Evolutionary conservation across 1,139 yeast species (phyloP), one percentile per base, ranked within the genome.

Genomic region (Yamadazyma mexicana): DNA sequence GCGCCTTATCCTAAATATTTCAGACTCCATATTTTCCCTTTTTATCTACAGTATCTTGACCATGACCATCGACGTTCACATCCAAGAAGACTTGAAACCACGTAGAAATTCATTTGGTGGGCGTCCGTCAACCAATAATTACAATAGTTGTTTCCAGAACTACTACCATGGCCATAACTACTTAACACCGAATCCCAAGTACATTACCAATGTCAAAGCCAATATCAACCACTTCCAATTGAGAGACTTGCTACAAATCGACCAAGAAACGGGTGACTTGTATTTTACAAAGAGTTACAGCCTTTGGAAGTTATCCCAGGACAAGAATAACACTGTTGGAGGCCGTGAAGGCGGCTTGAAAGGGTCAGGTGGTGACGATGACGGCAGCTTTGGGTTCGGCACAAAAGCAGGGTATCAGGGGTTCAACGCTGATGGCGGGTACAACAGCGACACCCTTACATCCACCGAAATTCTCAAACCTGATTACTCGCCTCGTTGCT

Each of bases 171-270:
- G 69, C 12, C 69, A 64, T 44, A 61, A 61, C 36, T 66, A 62
- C 46, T 58, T 72, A 35, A 59, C 56, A 30, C 70, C 75, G 4
- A 57, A 61, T 39, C 76, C 76, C 7, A 46, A 43, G 14, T 71
- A 69, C 46, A 55, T 69, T 16, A 50, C 69, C 16, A 55, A 55
- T 33, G 56, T 68, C 7, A 55, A 56, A 27, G 52, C 64, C 7
- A 56, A 58, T 15, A 68, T 62, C 32, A 80, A 82, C 46, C 97
- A 89, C 65, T 89, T 96, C 96, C 97, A 89, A 58, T 67, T 89
- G 31, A 71, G 95, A 35, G 95, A 89, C 55, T 71, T 89, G 52
- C 66, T 88, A 17, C 79, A 83, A 50, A 62, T 60, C 27, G 69
- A 69, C 42, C 50, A 54, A 25, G 31, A 45, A 3, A 47, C 52